A percentile compares a stretch with the other conserved stretches of the same genome.
These are phyloP conservation scores for Wallacemonas rigidus DNA, from an alignment of 208 protist genomes.

Conservation along the genomic window DNA sequence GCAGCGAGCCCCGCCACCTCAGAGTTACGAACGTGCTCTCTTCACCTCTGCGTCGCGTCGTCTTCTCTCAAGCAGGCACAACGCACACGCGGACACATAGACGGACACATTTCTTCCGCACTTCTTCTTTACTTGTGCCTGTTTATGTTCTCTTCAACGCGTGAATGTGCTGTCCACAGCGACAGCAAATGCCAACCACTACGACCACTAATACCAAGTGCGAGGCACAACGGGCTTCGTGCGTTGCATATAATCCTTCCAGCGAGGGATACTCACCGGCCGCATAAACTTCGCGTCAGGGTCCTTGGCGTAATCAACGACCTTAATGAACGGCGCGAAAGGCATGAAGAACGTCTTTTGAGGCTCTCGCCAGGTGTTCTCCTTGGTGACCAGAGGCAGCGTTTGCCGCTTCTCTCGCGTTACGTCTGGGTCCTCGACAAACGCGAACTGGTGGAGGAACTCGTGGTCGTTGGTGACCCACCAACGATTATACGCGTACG, in stretches of 20 bases:
- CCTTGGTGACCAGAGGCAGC: slow-evolving; percentile 73
- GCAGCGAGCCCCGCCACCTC: too few relatives aligned
- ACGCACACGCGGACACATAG: too few relatives aligned
- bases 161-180: not conserved
- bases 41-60: too few relatives aligned
- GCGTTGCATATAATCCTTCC: slow-evolving; percentile 93
- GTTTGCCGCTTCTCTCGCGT: slow-evolving; percentile 56
- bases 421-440: slow-evolving; percentile 88
- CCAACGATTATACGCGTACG: slow-evolving; percentile 91
- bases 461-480: slow-evolving; percentile 90
- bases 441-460: slow-evolving; percentile 87
- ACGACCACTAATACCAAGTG: slow-evolving; percentile 78
- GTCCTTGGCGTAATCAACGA: slow-evolving; percentile 90
- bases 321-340: slow-evolving; percentile 83
- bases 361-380: slow-evolving; percentile 85
- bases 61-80: too few relatives aligned
- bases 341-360: slow-evolving; percentile 90
- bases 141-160: too few relatives aligned
- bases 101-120: too few relatives aligned
- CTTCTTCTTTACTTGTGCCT: too few relatives aligned
- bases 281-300: slow-evolving; percentile 85
- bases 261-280: slow-evolving; percentile 84
- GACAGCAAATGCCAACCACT: not conserved
- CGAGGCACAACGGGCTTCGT: slow-evolving; percentile 86
- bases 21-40: too few relatives aligned